phyloP scores from a whole-genome alignment of 1,284 basidiomycete species.

The Hymenochaete sp. region DNA sequence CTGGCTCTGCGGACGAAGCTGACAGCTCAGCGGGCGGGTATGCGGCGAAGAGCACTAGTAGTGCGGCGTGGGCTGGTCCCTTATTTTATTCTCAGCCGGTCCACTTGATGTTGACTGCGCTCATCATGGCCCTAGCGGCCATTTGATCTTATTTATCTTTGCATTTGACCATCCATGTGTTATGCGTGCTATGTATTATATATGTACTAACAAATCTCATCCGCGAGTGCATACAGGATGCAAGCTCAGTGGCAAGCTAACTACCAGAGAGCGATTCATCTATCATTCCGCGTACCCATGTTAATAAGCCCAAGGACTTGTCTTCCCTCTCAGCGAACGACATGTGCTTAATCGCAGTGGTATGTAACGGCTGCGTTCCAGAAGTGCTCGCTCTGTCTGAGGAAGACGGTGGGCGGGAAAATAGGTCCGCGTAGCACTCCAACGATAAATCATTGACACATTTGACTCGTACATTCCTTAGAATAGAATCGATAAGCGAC shows the following conservation, averaged over 20 bases:
- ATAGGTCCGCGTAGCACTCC: slow-evolving; percentile 46
- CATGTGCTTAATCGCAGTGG: slow-evolving; percentile 3
- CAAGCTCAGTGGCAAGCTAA: not conserved
- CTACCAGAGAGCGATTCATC: slow-evolving; percentile 23
- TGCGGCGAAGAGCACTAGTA: not conserved
- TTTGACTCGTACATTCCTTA: slow-evolving; percentile 54
- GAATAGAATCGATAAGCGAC: not conserved
- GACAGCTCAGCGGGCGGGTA: slow-evolving; percentile 2
- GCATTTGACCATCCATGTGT: not conserved
- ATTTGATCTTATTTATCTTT: not conserved
- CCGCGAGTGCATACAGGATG: not conserved
- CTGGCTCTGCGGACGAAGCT: slow-evolving; percentile 3
- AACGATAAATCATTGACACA: slow-evolving; percentile 42
- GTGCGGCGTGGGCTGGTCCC: not conserved
- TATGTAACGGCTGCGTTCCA: slow-evolving; percentile 30
- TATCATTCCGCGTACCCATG: slow-evolving; percentile 45
- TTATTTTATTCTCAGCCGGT: not conserved
- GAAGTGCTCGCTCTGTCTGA: slow-evolving; percentile 25
- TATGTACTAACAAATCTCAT: too few species aligned
- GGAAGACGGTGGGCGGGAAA: slow-evolving; percentile 33
- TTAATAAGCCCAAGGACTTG: slow-evolving; percentile 29
- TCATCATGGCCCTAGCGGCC: slow-evolving; percentile 1
- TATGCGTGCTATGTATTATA: not conserved
- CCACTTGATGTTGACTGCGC: not conserved
- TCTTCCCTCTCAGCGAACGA: slow-evolving; percentile 17